A percentile compares a stretch with the other conserved stretches of the same genome.
Evolutionary conservation across 768 basidiomycete species (phyloP).

Genomic region (Hortiboletus flavorubellus): DNA sequence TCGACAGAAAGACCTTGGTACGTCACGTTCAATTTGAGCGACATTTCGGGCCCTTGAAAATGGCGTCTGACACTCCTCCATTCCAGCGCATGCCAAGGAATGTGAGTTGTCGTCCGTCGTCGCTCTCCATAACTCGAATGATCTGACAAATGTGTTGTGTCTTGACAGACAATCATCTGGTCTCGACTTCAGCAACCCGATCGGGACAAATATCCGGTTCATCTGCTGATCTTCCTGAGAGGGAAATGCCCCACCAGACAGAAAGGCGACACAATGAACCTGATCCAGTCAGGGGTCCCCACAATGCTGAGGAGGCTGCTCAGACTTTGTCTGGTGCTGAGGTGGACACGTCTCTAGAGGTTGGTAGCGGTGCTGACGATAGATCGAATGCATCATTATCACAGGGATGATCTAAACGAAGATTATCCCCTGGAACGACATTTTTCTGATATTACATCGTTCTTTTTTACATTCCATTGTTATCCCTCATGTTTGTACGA

Average conservation of each 20-base stretch:
- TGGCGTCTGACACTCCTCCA: slow-evolving; percentile 9
- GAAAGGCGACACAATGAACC: not conserved
- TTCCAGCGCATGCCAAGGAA: slow-evolving; percentile 67
- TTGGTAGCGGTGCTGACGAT: not conserved
- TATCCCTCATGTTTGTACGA: not conserved
- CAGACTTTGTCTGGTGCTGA: slow-evolving; percentile 1
- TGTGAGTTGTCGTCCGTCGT: slow-evolving; percentile 44
- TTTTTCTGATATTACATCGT: not conserved
- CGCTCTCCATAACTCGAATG: not conserved
- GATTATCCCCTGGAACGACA: not conserved
- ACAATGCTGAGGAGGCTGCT: not conserved
- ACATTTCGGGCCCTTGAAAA: not conserved
- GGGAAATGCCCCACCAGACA: not conserved
- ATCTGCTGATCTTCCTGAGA: slow-evolving; percentile 2
- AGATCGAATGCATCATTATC: not conserved
- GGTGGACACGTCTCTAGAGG: not conserved
- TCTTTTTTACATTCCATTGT: not conserved
- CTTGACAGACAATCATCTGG: slow-evolving; percentile 40
- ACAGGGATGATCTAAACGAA: not conserved
- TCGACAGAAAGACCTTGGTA: slow-evolving; percentile 71
- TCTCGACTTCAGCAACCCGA: slow-evolving; percentile 9
- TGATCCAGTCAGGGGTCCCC: not conserved
- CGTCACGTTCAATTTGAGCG: slow-evolving; percentile 21
- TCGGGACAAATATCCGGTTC: slow-evolving; percentile 1
- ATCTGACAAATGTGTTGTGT: slow-evolving; percentile 4